A percentile compares a stretch with the other conserved stretches of the same genome.
Evolutionary conservation across 148 eudicot genomes (phyloP).

Genomic region (Simmondsia chinensis): DNA sequence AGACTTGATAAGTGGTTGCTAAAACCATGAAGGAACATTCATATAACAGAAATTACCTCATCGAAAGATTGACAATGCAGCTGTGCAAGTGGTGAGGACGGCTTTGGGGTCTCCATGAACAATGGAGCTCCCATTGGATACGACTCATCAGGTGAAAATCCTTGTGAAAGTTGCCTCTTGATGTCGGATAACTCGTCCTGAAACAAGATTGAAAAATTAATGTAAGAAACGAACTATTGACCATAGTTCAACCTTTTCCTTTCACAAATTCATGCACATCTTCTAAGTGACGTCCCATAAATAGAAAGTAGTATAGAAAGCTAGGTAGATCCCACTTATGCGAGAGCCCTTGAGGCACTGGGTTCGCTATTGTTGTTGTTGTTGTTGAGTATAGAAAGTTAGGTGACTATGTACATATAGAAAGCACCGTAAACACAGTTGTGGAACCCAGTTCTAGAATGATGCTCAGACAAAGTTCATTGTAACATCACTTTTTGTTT

Average conservation of each 20-base stretch:
- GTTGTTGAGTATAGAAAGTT: too few species aligned
- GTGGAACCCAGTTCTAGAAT: too few species aligned
- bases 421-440: too few species aligned
- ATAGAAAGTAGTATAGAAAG: too few species aligned
- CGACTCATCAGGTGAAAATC: slow-evolving; percentile 76
- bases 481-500: too few species aligned
- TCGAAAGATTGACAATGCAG: slow-evolving; percentile 42
- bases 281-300: too few species aligned
- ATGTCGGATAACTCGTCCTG: slow-evolving; percentile 61
- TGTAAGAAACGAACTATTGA: background rate
- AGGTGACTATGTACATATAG: too few species aligned
- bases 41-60: slow-evolving; percentile 33
- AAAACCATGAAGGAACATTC: background rate
- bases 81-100: slow-evolving; percentile 52
- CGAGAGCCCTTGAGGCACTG: too few species aligned
- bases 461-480: too few species aligned
- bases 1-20: background rate
- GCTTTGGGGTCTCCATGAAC: slow-evolving; percentile 79
- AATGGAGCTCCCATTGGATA: slow-evolving; percentile 50
- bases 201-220: slow-evolving; percentile 6
- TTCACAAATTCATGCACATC: too few species aligned
- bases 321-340: too few species aligned
- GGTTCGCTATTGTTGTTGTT: too few species aligned
- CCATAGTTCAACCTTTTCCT: background rate
- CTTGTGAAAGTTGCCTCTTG: slow-evolving; percentile 48